Evolutionary conservation across 2,329 filamentous ascomycete species (phyloP).

Genomic region (Achaetomium macrosporum): DNA sequence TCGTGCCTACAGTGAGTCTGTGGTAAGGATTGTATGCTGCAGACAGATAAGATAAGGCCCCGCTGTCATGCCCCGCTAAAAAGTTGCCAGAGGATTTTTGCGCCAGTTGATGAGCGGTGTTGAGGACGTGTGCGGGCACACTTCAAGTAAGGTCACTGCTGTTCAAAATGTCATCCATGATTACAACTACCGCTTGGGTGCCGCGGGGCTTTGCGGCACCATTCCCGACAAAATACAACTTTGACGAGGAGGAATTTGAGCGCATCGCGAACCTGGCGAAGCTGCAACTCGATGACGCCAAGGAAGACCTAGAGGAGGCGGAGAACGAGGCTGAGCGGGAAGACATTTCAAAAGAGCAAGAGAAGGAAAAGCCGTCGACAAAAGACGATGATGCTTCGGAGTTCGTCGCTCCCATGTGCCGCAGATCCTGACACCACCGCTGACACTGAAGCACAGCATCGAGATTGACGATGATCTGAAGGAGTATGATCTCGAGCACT

Average conservation of each 20-base stretch:
- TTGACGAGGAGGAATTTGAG: slow-evolving; percentile 69
- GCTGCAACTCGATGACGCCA: slow-evolving; percentile 83
- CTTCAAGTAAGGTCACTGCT: not conserved
- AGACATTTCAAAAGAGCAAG: slow-evolving; percentile 17
- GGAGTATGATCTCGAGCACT: slow-evolving; percentile 94
- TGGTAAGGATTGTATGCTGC: not conserved
- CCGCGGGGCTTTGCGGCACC: slow-evolving; percentile 70
- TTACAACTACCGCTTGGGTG: slow-evolving; percentile 70
- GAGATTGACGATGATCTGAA: slow-evolving; percentile 78
- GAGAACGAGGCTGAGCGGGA: slow-evolving; percentile 27
- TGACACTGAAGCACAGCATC: slow-evolving; percentile 32
- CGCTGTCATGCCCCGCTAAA: slow-evolving; percentile 29
- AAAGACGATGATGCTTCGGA: slow-evolving; percentile 31
- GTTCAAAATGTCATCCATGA: slow-evolving; percentile 58
- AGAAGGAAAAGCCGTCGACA: slow-evolving; percentile 31
- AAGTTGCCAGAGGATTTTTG: slow-evolving; percentile 29
- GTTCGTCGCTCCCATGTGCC: slow-evolving; percentile 32
- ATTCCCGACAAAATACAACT: slow-evolving; percentile 68
- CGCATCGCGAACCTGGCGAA: slow-evolving; percentile 70
- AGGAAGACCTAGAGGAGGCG: slow-evolving; percentile 75
- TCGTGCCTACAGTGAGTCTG: not conserved
- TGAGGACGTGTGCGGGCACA: not conserved
- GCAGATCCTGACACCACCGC: not conserved
- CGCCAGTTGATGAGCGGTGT: slow-evolving; percentile 7
- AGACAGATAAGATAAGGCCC: slow-evolving; percentile 34